phyloP scores from a whole-genome alignment of 805 yeast species.

The Wickerhamomyces chambardii region DNA sequence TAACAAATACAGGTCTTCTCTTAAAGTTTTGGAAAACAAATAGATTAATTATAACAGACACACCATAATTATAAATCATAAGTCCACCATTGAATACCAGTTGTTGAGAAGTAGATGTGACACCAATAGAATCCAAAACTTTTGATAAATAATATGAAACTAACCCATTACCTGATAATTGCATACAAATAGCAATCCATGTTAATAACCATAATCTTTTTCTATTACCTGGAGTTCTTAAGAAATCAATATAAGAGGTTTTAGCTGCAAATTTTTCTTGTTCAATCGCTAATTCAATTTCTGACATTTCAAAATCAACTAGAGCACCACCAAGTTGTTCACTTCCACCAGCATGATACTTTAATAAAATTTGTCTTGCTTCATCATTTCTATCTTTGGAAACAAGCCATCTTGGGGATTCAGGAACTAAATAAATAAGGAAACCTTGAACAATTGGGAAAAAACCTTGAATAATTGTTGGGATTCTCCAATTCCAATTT shows the following conservation, averaged over 20 bases:
- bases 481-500: slow-evolving; percentile 44
- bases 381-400: slow-evolving; percentile 30
- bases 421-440: slow-evolving; percentile 33
- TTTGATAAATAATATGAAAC: slow-evolving; percentile 41
- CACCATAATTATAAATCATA: slow-evolving; percentile 34
- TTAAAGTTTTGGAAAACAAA: slow-evolving; percentile 20
- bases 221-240: slow-evolving; percentile 28
- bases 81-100: slow-evolving; percentile 42
- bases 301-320: slow-evolving; percentile 29
- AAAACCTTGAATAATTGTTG: slow-evolving; percentile 40
- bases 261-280: slow-evolving; percentile 25
- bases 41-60: slow-evolving; percentile 21
- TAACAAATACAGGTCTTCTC: slow-evolving; percentile 27
- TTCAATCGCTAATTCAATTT: slow-evolving; percentile 30
- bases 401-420: slow-evolving; percentile 37
- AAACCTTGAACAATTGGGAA: slow-evolving; percentile 33
- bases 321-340: slow-evolving; percentile 15
- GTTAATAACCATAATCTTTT: slow-evolving; percentile 29
- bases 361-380: slow-evolving; percentile 31
- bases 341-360: slow-evolving; percentile 27
- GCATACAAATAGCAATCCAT: slow-evolving; percentile 29
- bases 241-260: slow-evolving; percentile 29
- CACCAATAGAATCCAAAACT: slow-evolving; percentile 45
- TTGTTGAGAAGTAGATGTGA: slow-evolving; percentile 34
- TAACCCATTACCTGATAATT: slow-evolving; percentile 42